Base-by-base conservation (phyloP, 352 stramenopile genomes). In the Phytophthora fragariae region DNA sequence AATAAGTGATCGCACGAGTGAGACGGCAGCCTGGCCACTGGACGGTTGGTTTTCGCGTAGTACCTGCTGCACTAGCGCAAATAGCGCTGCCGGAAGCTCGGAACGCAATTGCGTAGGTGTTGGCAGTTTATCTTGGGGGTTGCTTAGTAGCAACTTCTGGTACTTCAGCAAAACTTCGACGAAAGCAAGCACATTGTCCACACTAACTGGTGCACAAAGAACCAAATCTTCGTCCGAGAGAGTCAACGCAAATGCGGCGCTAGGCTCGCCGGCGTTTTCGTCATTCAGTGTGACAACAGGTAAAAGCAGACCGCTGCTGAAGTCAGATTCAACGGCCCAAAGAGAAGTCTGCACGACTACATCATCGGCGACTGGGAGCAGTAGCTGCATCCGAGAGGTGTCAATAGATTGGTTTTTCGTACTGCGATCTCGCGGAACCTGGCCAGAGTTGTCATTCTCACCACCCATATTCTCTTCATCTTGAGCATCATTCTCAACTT, bases 181-280 rank as follows among this genome's bases (percentile, higher is more conserved):
- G 57, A 95, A 96, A 6, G 75, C 76, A 47, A 94, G 75, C 3
- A 94, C 86, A 2, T 79, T 90, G 33, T 72, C 70, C 15, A 92
- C 85, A 0, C 80, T 87, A 27, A 94, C 75, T 7, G 86, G 77
- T 35, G 86, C 68, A 41, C 86, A 95, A 10, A 96, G 60, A 47
- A 95, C 89, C 21, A 79, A 79, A 65, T 97, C 90, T 68, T 97
- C 90, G 14, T 88, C 73, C 0, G 89, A 91, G 2, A 97, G 60
- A 15, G 79, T 84, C 5, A 97, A 68, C 19, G 77, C 81, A 67
- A 88, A 92, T 19, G 77, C 77, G 0, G 79, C 65, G 49, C 66
- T 77, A 17, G 76, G 67, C 19, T 86, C 81, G 5, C 57, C 60
- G 46, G 53, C 74, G 7, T 73, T 82, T n/a, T 65, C 27, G 31